Evolutionary conservation across 495 filamentous ascomycete genomes (phyloP), one percentile per base, ranked within the genome.

Genomic region (Aspergillus bertholletiae): DNA sequence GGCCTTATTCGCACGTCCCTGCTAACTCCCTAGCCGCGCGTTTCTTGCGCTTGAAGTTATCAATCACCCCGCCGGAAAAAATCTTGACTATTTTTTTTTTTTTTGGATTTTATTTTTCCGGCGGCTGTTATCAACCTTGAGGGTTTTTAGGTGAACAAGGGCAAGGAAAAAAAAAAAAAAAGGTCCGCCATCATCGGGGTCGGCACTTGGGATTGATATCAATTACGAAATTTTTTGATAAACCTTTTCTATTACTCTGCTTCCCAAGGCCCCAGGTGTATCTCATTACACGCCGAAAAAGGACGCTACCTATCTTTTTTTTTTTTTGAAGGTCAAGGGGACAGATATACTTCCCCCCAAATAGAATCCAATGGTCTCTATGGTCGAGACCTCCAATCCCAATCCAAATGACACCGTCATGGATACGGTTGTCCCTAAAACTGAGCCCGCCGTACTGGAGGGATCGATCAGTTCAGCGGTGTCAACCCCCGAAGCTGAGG

Each of bases 401-500:
- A 65, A 68, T 30, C 66, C 70, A 27, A 72, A 75, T 72, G 73
- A 76, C 56, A 63, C 60, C 60, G 67, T 60, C 66, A 74, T 73
- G 68, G 74, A 76, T 50, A 53, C 62, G 49, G 64, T 71, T 45
- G 64, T 74, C 54, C 76, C 76, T 50, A 80, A 80, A 61, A 59
- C 73, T 45, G 78, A 80, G 58, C 70, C 71, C 8, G 51, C 67
- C 17, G 69, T 67, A 37, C 34, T 15, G 26, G 78, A 81, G 60
- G 77, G 73, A 49, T 79, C 75, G 15, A 71, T 78, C 69, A 74
- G 71, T 54, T 77, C 76, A 20, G 63, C 63, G 2, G 74, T 76
- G 37, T 81, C 79, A 20, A 80, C 76, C 3, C 83, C 82, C 9
- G 84, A 87, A 58, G 74, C 75, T 2, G 84, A 86, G 51, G 73